phyloP scores from a whole-genome alignment of 2,329 filamentous ascomycete species.

The Colletotrichum sp. region DNA sequence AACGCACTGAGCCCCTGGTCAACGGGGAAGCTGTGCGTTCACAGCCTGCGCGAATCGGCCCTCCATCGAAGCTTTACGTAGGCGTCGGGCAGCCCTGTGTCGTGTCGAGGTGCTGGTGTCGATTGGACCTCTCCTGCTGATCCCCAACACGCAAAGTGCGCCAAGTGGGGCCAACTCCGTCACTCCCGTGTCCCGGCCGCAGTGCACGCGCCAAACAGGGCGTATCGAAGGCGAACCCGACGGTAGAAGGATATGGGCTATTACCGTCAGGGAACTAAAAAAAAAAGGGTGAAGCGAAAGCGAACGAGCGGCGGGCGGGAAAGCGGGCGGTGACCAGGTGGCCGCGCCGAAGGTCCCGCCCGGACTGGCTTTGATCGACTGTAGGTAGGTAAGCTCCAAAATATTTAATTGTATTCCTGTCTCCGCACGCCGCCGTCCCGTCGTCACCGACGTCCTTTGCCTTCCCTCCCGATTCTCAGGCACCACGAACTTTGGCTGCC shows the following conservation, averaged over 20 bases:
- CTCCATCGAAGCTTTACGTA: background rate
- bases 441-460: background rate
- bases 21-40: background rate
- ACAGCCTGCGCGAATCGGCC: background rate
- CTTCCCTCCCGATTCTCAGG: background rate
- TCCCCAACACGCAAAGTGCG: background rate
- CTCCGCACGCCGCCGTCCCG: background rate
- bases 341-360: slow-evolving; percentile 1
- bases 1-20: background rate
- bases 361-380: background rate
- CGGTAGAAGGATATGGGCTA: background rate
- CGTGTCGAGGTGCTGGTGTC: background rate
- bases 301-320: background rate
- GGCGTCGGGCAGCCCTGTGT: background rate
- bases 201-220: background rate
- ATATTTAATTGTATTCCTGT: background rate
- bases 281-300: background rate
- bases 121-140: slow-evolving; percentile 1
- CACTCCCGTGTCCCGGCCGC: slow-evolving; percentile 12
- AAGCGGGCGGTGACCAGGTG: background rate
- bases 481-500: background rate
- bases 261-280: background rate
- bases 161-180: slow-evolving; percentile 15
- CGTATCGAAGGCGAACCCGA: background rate
- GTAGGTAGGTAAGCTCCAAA: background rate